Evolutionary conservation across 2,329 filamentous ascomycete genomes (phyloP).

Genomic region (Periconia digitata): DNA sequence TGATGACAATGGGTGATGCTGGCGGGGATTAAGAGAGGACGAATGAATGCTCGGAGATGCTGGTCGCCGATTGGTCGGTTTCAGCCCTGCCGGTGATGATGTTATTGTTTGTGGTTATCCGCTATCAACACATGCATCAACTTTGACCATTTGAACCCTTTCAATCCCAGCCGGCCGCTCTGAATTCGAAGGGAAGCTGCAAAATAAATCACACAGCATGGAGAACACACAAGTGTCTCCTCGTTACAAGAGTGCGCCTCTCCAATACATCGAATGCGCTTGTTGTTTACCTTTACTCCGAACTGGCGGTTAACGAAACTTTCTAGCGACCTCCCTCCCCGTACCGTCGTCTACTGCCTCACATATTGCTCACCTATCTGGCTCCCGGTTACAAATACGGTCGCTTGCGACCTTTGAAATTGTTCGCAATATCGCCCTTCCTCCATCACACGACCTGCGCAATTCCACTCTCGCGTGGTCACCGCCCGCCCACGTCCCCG

Average conservation of each 20-base stretch:
- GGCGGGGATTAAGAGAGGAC: neutral
- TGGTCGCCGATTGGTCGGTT: constrained; percentile 6
- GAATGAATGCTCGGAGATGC: neutral
- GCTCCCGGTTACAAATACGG: constrained; percentile 44
- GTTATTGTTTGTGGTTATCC: constrained; percentile 32
- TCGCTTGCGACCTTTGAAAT: constrained; percentile 40
- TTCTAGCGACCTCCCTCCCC: constrained; percentile 33
- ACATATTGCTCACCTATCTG: constrained; percentile 42
- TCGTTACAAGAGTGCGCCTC: constrained; percentile 32
- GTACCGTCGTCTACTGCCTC: constrained; percentile 43
- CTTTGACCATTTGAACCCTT: neutral
- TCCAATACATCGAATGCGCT: neutral
- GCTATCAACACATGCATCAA: constrained; percentile 25
- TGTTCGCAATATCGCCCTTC: constrained; percentile 38
- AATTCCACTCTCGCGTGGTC: constrained; percentile 43
- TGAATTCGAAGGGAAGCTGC: too few species aligned
- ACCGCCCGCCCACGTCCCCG: constrained; percentile 13
- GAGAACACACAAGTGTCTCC: constrained; percentile 30
- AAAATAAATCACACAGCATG: constrained; percentile 25
- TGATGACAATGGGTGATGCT: too few species aligned
- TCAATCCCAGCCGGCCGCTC: neutral
- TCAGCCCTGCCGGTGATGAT: neutral
- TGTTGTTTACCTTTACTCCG: neutral
- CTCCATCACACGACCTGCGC: constrained; percentile 30
- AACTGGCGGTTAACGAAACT: constrained; percentile 11